Evolutionary conservation across 345 rosid species (phyloP).

Genomic region (Heritiera littoralis): DNA sequence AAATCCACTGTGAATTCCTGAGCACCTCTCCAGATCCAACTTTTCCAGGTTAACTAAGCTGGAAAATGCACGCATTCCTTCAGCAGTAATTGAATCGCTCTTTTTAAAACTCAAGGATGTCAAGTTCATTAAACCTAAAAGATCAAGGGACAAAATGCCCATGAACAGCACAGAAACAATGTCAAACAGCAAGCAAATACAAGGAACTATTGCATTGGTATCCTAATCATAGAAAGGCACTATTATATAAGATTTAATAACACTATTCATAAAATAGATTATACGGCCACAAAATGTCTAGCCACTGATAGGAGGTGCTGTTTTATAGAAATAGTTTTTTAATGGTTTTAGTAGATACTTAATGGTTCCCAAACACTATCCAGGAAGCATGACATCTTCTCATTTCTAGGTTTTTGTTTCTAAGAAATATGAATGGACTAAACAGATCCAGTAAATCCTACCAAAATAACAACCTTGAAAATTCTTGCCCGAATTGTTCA

Average conservation of each 20-base stretch:
- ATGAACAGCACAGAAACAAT: background rate
- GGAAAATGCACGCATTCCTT: constrained; percentile 48
- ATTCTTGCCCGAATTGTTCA: background rate
- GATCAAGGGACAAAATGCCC: constrained; percentile 1
- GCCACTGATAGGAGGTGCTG: background rate
- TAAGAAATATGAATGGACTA: background rate
- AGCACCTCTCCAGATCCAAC: constrained; percentile 63
- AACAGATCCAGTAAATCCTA: background rate
- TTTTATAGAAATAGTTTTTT: background rate
- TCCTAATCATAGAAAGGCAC: background rate
- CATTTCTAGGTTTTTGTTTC: background rate
- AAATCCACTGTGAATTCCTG: constrained; percentile 48
- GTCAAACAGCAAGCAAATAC: background rate
- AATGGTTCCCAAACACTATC: background rate
- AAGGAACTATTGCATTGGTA: background rate
- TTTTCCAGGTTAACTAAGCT: constrained; percentile 50
- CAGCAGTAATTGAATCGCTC: constrained; percentile 41
- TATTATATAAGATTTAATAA: background rate
- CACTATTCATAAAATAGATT: background rate
- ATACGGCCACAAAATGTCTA: background rate
- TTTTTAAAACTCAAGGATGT: constrained; percentile 51
- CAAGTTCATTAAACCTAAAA: constrained; percentile 51
- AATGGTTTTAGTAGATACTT: background rate
- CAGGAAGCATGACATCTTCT: background rate
- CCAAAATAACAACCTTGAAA: background rate